Evolutionary conservation across 164 flowering plant species (phyloP), one percentile per base, ranked within the genome.

Genomic region (Malania oleifera): DNA sequence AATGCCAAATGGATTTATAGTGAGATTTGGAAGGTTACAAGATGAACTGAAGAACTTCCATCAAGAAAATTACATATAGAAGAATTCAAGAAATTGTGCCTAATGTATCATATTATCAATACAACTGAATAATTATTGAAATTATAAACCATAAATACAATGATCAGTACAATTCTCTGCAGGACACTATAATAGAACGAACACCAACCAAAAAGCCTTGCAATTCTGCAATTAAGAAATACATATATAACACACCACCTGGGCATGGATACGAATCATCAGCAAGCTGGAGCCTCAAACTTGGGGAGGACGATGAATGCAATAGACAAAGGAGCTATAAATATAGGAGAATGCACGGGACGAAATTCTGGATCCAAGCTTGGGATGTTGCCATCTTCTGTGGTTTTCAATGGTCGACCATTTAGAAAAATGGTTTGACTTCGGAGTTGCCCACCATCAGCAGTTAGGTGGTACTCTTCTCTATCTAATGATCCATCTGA

Each of bases 381-480:
- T 2, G 96, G 97, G 53, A 87, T 77, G 18, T 79, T 71, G 60
- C 91, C 96, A 24, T 62, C 61, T 9, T 63, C 71, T 0, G 80
- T 73, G 7, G 85, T 73, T 73, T 75, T 60, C 54, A 93, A 63
- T 1, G 80, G 86, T 25, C 14, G 53, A 9, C 89, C 92, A 66
- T 93, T 90, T 12, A 93, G 76, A 44, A 84, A 34, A 89, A 83
- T 77, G 27, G 70, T 78, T 56, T 70, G 79, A 77, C 97, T 93
- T 61, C 60, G 76, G 39, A 93, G 70, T 69, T 80, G 29, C 23
- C 96, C 92, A 40, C 76, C 75, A 66, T 73, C 54, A 10, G 98
- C 84, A 8, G 91, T 83, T 54, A 93, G 63, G 61, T 85, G 89
- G 70, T 90, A 90, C 63, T 87, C 95, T 52, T 87, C 90, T 55